A percentile compares a stretch with the other conserved stretches of the same genome.
Conservation (phyloP, 2,329 filamentous ascomycete genomes). For the Fusarium pilosicola region DNA sequence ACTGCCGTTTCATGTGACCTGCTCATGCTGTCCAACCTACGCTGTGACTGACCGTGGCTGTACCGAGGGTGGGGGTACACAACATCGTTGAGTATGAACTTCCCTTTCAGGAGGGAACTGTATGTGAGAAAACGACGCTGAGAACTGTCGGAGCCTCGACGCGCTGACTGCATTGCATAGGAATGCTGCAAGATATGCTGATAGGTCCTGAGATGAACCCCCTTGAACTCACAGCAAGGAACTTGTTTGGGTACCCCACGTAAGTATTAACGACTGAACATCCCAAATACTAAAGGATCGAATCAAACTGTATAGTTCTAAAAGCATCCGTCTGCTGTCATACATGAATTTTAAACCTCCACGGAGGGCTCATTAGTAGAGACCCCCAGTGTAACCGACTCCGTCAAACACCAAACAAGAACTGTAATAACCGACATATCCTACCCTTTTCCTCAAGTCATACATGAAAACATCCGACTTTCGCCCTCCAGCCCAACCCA, state of each 20-base stretch:
- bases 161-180: background rate
- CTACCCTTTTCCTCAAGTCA: slow-evolving; percentile 15
- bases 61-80: slow-evolving; percentile 29
- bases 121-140: background rate
- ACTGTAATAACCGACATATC: slow-evolving; percentile 7
- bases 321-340: background rate
- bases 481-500: background rate
- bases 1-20: slow-evolving; percentile 20
- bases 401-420: slow-evolving; percentile 13
- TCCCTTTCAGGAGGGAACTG: background rate
- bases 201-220: background rate
- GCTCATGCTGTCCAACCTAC: slow-evolving; percentile 27
- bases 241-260: background rate
- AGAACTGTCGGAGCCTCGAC: background rate
- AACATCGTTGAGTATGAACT: slow-evolving; percentile 7
- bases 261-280: background rate
- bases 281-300: background rate
- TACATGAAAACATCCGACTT: slow-evolving; percentile 20
- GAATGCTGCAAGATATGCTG: background rate
- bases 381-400: slow-evolving; percentile 9
- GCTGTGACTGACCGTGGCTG: slow-evolving; percentile 30
- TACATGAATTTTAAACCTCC: background rate
- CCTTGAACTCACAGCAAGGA: background rate
- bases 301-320: background rate
- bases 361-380: background rate